Conservation (phyloP, 2,329 filamentous ascomycete species). For the Byssochlamys sp. region DNA sequence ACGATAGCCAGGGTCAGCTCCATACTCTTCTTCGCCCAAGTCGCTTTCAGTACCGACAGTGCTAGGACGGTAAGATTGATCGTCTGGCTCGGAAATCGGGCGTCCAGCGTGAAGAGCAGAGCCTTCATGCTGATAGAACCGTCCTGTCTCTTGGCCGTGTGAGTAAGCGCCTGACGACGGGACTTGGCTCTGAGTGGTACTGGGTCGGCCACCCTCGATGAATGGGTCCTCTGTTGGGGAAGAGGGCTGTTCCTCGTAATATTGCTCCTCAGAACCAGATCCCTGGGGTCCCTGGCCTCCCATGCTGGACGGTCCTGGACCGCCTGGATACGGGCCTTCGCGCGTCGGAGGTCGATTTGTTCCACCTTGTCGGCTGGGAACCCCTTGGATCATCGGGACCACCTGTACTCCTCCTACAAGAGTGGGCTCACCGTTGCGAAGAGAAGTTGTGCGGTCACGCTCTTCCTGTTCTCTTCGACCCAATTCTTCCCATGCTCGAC, state of each 20-base stretch:
- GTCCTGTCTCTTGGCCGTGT: slow-evolving; percentile 21
- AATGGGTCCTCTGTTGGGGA: slow-evolving; percentile 55
- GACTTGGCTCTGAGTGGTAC: background rate
- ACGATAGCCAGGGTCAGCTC: slow-evolving; percentile 52
- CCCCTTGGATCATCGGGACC: slow-evolving; percentile 75
- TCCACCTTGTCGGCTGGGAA: slow-evolving; percentile 47
- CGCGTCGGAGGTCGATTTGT: slow-evolving; percentile 38
- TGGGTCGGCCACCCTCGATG: slow-evolving; percentile 37
- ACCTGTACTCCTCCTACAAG: slow-evolving; percentile 89
- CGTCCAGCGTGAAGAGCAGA: slow-evolving; percentile 22
- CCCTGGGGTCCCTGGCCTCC: slow-evolving; percentile 20
- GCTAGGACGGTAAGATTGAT: slow-evolving; percentile 41
- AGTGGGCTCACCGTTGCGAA: slow-evolving; percentile 79
- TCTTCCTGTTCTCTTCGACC: slow-evolving; percentile 88
- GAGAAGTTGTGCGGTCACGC: slow-evolving; percentile 71
- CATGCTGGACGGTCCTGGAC: slow-evolving; percentile 21
- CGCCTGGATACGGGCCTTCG: slow-evolving; percentile 36
- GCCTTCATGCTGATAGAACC: slow-evolving; percentile 33
- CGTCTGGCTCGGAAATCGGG: slow-evolving; percentile 38
- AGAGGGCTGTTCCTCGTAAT: slow-evolving; percentile 41
- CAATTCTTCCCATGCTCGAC: slow-evolving; percentile 92
- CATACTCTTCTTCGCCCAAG: slow-evolving; percentile 61
- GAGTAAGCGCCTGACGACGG: slow-evolving; percentile 14
- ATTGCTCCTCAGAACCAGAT: slow-evolving; percentile 29
- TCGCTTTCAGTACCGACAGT: slow-evolving; percentile 44